A percentile compares a stretch with the other conserved stretches of the same genome.
phyloP scores from a whole-genome alignment of 1,139 yeast genomes.

The Lipomyces yarrowii region DNA sequence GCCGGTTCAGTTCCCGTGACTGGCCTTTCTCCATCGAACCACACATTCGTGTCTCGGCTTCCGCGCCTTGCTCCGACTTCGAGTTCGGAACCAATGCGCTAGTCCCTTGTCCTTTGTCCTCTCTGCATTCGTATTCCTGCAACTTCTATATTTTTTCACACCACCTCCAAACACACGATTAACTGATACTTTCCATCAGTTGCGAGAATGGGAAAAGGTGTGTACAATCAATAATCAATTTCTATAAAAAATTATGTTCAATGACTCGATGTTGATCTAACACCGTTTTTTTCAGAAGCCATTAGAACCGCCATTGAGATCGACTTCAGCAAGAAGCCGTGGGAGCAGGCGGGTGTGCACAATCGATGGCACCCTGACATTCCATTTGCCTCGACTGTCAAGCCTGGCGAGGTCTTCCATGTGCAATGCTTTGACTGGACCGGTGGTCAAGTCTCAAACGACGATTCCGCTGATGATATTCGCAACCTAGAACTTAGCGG shows the following conservation, averaged over 20 bases:
- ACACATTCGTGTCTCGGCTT: neutral
- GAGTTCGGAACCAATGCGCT: neutral
- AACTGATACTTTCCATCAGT: neutral
- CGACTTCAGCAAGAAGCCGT: slow-evolving; percentile 50
- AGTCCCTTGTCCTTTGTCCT: neutral
- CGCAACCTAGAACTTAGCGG: slow-evolving; percentile 49
- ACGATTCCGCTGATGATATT: slow-evolving; percentile 53
- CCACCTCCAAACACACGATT: neutral
- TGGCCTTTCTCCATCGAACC: neutral
- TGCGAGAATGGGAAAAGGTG: neutral
- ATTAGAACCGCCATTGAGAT: slow-evolving; percentile 41
- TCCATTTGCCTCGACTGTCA: slow-evolving; percentile 41
- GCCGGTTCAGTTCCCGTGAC: neutral
- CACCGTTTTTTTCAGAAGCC: slow-evolving; percentile 12
- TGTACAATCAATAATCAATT: neutral
- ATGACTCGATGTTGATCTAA: neutral
- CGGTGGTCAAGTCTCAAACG: slow-evolving; percentile 53
- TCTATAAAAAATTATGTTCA: neutral
- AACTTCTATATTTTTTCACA: neutral
- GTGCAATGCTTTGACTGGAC: slow-evolving; percentile 58
- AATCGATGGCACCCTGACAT: slow-evolving; percentile 59
- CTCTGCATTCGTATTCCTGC: neutral
- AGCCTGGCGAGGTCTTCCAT: slow-evolving; percentile 50
- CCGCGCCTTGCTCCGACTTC: neutral
- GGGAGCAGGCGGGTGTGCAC: slow-evolving; percentile 51